Percentiles rank a stretch among this genome's conserved stretches.
These are phyloP conservation scores for Ulota crispa DNA, from an alignment of 225 moss, liverwort and hornwort species.

Conservation along the genomic window DNA sequence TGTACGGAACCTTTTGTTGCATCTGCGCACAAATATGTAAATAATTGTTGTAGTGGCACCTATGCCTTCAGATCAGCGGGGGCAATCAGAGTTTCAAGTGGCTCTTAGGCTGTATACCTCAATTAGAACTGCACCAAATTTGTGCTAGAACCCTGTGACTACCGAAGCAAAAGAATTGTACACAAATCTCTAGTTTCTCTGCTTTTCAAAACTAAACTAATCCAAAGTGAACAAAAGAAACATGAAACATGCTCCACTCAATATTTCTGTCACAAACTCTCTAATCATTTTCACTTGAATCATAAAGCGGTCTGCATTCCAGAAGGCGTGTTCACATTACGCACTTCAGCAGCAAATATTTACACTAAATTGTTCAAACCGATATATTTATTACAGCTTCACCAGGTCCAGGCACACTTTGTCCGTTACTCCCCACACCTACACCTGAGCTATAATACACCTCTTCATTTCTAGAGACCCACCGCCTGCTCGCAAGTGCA, in stretches of 20 bases:
- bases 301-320: not conserved
- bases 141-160: not conserved
- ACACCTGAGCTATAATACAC: not conserved
- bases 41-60: constrained; percentile 20
- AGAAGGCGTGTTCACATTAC: not conserved
- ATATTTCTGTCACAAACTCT: not conserved
- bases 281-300: not conserved
- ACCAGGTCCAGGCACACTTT: not conserved
- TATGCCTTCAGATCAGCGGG: not conserved
- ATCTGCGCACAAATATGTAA: constrained; percentile 24
- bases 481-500: not conserved
- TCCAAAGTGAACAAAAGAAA: not conserved
- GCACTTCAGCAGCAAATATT: not conserved
- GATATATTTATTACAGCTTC: not conserved
- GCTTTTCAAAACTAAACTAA: not conserved
- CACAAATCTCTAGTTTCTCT: not conserved
- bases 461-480: not conserved
- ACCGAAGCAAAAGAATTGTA: not conserved
- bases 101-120: not conserved
- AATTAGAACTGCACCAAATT: not conserved
- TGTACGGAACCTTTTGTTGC: constrained; percentile 7
- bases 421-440: not conserved
- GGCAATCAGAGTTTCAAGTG: constrained; percentile 17
- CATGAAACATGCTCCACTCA: not conserved
- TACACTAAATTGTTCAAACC: not conserved